Evolutionary conservation across 257 asterid genomes (phyloP).

Genomic region (Solanum pinnatisectum): DNA sequence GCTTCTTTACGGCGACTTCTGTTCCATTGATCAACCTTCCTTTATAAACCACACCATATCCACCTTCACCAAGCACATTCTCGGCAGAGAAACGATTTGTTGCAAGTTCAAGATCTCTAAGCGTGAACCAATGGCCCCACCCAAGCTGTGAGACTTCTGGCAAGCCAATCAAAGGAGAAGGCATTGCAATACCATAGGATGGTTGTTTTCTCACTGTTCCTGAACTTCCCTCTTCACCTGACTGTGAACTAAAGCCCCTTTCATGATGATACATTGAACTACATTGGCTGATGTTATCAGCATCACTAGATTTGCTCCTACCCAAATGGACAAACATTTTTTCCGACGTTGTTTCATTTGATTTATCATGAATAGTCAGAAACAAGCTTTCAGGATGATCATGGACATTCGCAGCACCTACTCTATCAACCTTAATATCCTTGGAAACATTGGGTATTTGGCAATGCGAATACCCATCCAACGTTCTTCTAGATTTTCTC

Average conservation of each 20-base stretch:
- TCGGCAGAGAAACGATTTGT: constrained; percentile 67
- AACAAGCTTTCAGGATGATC: constrained; percentile 40
- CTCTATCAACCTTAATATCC: constrained; percentile 70
- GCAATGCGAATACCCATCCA: constrained; percentile 34
- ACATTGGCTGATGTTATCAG: constrained; percentile 70
- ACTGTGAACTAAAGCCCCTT: constrained; percentile 63
- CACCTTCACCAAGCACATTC: constrained; percentile 87
- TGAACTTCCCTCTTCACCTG: constrained; percentile 93
- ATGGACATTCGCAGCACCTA: constrained; percentile 29
- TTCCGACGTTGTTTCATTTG: constrained; percentile 53
- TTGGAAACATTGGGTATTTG: constrained; percentile 76
- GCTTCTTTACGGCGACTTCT: constrained; percentile 91
- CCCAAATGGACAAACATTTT: constrained; percentile 65
- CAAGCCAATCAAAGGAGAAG: constrained; percentile 88
- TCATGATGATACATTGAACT: constrained; percentile 70
- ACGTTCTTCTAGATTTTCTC: constrained; percentile 52
- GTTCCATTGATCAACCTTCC: constrained; percentile 82
- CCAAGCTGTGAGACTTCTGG: constrained; percentile 95
- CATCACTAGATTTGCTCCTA: constrained; percentile 71
- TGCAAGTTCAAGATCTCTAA: constrained; percentile 84
- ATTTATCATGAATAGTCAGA: constrained; percentile 45
- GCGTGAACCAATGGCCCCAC: constrained; percentile 99
- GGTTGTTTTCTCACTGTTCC: constrained; percentile 51
- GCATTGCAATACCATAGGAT: constrained; percentile 49
- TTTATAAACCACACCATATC: constrained; percentile 82